phyloP scores from a whole-genome alignment of 192 early-diverging fungal genomes.

The Coemansia sp. region DNA sequence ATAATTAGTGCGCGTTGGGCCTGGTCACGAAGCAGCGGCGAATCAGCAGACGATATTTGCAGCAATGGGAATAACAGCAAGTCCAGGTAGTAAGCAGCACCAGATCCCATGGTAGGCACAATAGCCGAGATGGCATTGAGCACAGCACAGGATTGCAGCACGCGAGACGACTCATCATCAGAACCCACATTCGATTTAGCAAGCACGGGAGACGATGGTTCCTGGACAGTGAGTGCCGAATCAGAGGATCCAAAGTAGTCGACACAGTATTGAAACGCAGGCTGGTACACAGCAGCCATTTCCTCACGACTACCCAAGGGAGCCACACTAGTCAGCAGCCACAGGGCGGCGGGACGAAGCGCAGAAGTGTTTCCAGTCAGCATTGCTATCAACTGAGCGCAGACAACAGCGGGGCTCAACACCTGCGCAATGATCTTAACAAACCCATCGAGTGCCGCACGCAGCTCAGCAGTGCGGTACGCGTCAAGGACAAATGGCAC shows the following conservation, averaged over 20 bases:
- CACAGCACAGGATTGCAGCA: constrained; percentile 24
- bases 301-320: not conserved
- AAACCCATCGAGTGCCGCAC: constrained; percentile 24
- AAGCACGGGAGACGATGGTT: not conserved
- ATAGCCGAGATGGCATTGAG: constrained; percentile 27
- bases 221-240: not conserved
- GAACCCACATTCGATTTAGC: not conserved
- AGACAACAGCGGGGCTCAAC: constrained; percentile 9
- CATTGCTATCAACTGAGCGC: constrained; percentile 27
- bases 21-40: constrained; percentile 28
- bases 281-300: constrained; percentile 9
- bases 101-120: constrained; percentile 24
- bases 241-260: constrained; percentile 12
- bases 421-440: constrained; percentile 6
- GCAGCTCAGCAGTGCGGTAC: constrained; percentile 21
- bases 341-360: constrained; percentile 21
- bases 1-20: constrained; percentile 20
- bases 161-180: not conserved
- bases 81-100: constrained; percentile 41
- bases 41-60: constrained; percentile 15
- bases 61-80: constrained; percentile 46
- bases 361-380: not conserved
- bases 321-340: constrained; percentile 28
- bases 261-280: constrained; percentile 35
- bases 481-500: constrained; percentile 29